Evolutionary conservation across 164 flowering plant genomes (phyloP).

Genomic region (Taxillus chinensis): DNA sequence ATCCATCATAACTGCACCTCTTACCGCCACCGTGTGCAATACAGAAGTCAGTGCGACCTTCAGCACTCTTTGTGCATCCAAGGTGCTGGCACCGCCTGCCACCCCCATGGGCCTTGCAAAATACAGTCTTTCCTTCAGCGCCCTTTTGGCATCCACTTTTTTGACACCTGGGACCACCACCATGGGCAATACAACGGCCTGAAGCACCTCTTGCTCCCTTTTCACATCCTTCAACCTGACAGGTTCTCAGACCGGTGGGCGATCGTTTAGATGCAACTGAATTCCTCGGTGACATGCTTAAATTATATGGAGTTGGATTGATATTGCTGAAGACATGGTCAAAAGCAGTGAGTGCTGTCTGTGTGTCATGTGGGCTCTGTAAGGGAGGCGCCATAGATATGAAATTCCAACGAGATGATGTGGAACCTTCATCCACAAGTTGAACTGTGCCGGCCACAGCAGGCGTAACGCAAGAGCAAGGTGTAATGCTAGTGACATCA

Average conservation of each 20-base stretch:
- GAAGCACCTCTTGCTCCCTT: conserved; percentile 2
- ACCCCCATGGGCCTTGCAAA: conserved; percentile 4
- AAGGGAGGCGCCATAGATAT: background rate
- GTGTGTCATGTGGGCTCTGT: background rate
- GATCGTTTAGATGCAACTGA: background rate
- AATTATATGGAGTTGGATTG: background rate
- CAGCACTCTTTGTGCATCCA: conserved; percentile 5
- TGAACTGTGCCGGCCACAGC: background rate
- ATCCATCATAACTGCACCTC: background rate
- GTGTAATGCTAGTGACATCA: background rate
- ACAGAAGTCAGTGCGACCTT: conserved; percentile 1
- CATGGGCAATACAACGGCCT: conserved; percentile 1
- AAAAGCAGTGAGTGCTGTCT: background rate
- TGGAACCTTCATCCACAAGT: background rate
- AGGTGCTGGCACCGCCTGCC: conserved; percentile 4
- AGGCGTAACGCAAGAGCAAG: background rate
- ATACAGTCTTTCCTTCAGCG: conserved; percentile 4
- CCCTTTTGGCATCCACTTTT: background rate
- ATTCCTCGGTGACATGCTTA: background rate
- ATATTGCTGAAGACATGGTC: background rate
- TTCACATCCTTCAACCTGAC: background rate
- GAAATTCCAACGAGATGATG: conserved; percentile 1
- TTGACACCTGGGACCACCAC: conserved; percentile 2
- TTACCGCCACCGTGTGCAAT: conserved; percentile 1
- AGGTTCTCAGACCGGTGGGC: background rate